Conservation (phyloP, 306 rosid species). For the Trichosanthes truncata region DNA sequence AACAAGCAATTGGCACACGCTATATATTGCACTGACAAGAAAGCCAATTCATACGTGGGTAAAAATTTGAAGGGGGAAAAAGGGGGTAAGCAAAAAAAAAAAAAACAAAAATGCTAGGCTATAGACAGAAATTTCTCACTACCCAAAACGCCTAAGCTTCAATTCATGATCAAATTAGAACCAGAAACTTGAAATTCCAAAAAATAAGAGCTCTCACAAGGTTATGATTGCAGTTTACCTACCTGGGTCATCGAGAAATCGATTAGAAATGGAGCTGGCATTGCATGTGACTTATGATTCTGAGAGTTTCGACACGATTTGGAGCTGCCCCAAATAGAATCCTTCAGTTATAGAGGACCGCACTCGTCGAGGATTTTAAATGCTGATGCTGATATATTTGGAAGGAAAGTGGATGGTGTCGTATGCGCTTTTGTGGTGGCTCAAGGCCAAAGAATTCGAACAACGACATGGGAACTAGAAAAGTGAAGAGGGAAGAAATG, state of each 20-base stretch:
- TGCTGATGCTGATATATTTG: background rate
- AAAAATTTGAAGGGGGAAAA: background rate
- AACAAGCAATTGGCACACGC: conserved; percentile 37
- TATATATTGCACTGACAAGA: conserved; percentile 27
- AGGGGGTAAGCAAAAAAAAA: background rate
- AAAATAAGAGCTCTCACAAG: conserved; percentile 20
- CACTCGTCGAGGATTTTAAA: background rate
- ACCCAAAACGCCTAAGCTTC: background rate
- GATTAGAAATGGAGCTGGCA: background rate
- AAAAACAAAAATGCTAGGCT: background rate
- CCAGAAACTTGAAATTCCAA: background rate
- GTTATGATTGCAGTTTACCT: conserved; percentile 53
- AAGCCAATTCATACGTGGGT: conserved; percentile 12
- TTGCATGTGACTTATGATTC: background rate
- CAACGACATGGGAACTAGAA: background rate
- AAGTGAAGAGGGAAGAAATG: background rate
- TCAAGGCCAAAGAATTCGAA: background rate
- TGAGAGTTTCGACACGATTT: background rate
- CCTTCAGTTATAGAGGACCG: background rate
- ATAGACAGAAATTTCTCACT: background rate
- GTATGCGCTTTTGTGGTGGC: background rate
- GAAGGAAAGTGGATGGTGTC: background rate
- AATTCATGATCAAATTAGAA: conserved; percentile 3
- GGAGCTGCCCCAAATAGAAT: background rate
- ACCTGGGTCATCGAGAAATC: conserved; percentile 37